phyloP scores from a whole-genome alignment of 352 stramenopile genomes.

The Phytophthora crassamura region DNA sequence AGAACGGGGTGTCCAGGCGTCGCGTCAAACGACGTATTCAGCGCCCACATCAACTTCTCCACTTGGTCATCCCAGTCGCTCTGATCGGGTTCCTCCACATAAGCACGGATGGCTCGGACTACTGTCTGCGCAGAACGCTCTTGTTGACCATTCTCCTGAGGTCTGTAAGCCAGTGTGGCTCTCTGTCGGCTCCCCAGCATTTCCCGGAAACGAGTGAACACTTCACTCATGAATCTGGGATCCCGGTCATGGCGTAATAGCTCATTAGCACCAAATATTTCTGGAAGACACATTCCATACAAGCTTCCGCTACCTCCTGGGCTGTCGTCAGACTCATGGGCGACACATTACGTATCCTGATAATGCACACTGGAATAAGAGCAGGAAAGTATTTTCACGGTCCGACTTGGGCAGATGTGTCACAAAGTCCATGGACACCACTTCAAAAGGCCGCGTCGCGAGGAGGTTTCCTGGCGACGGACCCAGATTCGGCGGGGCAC shows the following conservation, averaged over 20 bases:
- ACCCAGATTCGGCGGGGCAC: background rate
- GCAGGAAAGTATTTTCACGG: background rate
- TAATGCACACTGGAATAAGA: background rate
- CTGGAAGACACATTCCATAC: background rate
- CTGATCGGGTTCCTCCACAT: background rate
- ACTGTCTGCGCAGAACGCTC: background rate
- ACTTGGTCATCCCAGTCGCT: conserved; percentile 1
- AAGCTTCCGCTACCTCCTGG: background rate
- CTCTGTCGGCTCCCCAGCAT: background rate
- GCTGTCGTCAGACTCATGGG: background rate
- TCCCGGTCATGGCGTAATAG: background rate
- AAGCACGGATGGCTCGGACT: background rate
- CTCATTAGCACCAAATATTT: background rate
- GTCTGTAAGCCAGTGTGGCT: background rate
- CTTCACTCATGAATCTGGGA: conserved; percentile 1
- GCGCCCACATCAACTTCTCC: background rate
- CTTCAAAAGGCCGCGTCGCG: background rate
- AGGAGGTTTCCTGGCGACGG: background rate
- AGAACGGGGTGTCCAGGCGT: background rate
- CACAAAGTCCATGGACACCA: conserved; percentile 3
- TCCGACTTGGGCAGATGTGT: conserved; percentile 1
- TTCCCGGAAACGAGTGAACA: background rate
- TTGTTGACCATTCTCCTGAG: conserved; percentile 1
- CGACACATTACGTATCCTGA: background rate
- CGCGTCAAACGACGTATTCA: background rate